These are phyloP conservation scores for Crithidia sp. DNA, from an alignment of 208 protist species.

Conservation along the genomic window DNA sequence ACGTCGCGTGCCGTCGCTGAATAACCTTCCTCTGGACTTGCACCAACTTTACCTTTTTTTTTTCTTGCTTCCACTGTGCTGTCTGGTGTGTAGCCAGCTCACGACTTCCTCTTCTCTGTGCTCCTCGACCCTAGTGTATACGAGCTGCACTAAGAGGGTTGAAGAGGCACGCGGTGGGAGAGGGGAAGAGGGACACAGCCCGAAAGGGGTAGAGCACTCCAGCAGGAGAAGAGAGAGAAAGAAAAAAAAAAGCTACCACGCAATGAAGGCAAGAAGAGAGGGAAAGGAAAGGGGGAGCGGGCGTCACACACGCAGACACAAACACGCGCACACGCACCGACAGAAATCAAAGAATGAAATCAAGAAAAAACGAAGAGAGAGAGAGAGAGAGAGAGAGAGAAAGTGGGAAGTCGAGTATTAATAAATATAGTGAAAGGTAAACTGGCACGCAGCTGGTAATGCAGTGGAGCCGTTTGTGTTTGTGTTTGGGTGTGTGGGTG, in stretches of 20 bases:
- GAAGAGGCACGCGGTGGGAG: too few species aligned
- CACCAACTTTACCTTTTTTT: background rate
- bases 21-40: background rate
- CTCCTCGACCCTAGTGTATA: too few species aligned
- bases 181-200: too few species aligned
- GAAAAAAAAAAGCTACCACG: constrained; percentile 7
- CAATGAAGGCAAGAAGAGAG: background rate
- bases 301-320: too few species aligned
- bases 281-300: background rate
- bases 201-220: too few species aligned
- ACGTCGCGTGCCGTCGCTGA: too few species aligned
- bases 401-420: background rate
- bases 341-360: background rate
- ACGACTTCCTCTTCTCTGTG: too few species aligned
- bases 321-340: too few species aligned
- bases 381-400: constrained; percentile 3
- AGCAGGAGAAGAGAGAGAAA: background rate
- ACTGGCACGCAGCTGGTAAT: too few species aligned
- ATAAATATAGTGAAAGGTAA: background rate
- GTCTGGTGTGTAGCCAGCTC: background rate
- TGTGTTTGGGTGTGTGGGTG: too few species aligned
- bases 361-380: constrained; percentile 1
- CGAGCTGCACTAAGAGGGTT: too few species aligned
- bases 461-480: too few species aligned
- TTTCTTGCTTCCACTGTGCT: background rate